Percentiles rank a stretch among this genome's conserved stretches.
Conservation (phyloP, 2,329 filamentous ascomycete genomes). For the Nemania abortiva region DNA sequence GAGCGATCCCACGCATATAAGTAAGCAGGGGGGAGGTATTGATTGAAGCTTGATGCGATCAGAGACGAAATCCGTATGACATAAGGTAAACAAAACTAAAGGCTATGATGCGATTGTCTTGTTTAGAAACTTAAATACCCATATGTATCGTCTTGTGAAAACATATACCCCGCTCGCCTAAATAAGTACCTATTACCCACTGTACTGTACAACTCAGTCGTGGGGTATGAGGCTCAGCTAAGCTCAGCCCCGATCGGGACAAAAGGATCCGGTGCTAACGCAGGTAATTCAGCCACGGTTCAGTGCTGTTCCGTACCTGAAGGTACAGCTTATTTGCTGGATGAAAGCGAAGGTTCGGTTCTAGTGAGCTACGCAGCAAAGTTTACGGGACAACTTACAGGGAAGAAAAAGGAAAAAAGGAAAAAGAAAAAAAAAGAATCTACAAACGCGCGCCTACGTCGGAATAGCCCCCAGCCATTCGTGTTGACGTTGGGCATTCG, state of each 20-base stretch:
- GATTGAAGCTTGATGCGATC: too few relatives aligned
- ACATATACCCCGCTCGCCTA: not conserved
- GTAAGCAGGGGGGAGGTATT: not conserved
- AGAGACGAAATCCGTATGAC: too few relatives aligned
- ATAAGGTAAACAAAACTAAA: too few relatives aligned
- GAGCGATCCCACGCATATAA: not conserved
- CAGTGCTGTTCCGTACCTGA: too few relatives aligned
- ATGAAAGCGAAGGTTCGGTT: too few relatives aligned
- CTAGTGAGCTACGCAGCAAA: not conserved
- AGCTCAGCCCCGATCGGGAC: conserved; percentile 34
- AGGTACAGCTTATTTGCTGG: not conserved
- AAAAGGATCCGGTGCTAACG: conserved; percentile 8
- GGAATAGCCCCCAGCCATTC: conserved; percentile 19
- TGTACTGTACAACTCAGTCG: not conserved
- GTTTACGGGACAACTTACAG: not conserved
- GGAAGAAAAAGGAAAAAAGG: too few relatives aligned
- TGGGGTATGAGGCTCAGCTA: conserved; percentile 34
- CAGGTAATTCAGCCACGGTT: conserved; percentile 18
- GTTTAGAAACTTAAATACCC: too few relatives aligned
- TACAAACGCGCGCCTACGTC: not conserved
- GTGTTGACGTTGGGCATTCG: conserved; percentile 15
- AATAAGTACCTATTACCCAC: not conserved
- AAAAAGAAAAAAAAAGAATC: too few relatives aligned
- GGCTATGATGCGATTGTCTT: too few relatives aligned
- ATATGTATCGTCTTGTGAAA: too few relatives aligned